These are phyloP conservation scores for Plasmodium relictum DNA, from an alignment of 169 alveolate species.

Conservation along the genomic window DNA sequence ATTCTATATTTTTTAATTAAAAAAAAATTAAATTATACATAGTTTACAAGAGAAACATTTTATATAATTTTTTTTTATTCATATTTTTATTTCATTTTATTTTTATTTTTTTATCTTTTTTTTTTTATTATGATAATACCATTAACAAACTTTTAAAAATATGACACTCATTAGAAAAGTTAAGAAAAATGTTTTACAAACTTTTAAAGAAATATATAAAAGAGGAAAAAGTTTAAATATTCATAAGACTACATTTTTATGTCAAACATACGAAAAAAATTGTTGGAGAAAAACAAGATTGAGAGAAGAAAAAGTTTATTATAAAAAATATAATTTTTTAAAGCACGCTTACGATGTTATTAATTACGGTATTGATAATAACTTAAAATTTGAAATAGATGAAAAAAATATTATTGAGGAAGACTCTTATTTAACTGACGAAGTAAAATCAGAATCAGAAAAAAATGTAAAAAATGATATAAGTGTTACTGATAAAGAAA, in stretches of 20 bases:
- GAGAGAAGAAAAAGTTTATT: constrained; percentile 73
- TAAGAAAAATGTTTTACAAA: constrained; percentile 64
- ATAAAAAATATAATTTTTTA: constrained; percentile 75
- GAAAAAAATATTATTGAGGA: constrained; percentile 70
- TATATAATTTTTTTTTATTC: not conserved
- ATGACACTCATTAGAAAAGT: constrained; percentile 70
- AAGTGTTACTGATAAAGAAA: constrained; percentile 23
- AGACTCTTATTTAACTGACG: constrained; percentile 56
- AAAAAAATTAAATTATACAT: too few relatives aligned
- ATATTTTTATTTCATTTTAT: not conserved
- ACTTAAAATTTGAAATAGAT: constrained; percentile 58
- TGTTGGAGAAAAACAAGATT: constrained; percentile 78
- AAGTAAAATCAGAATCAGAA: constrained; percentile 26
- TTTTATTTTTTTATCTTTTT: not conserved
- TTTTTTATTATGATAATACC: not conserved
- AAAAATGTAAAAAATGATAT: constrained; percentile 45
- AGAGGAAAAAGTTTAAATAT: constrained; percentile 66
- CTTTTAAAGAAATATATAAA: constrained; percentile 59
- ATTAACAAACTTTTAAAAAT: not conserved
- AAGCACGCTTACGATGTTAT: constrained; percentile 71
- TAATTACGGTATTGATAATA: constrained; percentile 70
- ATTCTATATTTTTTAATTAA: too few relatives aligned
- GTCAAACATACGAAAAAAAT: constrained; percentile 77
- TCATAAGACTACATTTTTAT: constrained; percentile 65
- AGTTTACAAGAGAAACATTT: too few relatives aligned